Evolutionary conservation across 306 rosid species (phyloP).

Genomic region (Oxytropis ochrocephala): DNA sequence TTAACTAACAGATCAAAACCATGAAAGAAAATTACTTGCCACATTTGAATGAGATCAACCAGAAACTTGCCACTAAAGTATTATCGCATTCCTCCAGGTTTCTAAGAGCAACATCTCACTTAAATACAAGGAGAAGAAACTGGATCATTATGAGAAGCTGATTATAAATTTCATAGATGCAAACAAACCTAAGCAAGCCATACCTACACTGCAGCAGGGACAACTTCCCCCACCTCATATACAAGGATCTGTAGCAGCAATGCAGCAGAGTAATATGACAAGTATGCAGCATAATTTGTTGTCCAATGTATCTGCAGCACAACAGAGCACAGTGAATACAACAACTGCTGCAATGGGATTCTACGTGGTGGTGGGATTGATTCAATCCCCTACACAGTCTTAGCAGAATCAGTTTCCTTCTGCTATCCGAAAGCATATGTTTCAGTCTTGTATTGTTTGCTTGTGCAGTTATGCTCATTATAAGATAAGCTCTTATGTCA

Average conservation of each 20-base stretch:
- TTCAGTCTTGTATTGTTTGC: no score
- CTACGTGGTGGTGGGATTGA: background rate
- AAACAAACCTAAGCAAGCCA: slow-evolving; percentile 57
- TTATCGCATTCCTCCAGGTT: slow-evolving; percentile 42
- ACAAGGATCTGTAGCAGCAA: slow-evolving; percentile 50
- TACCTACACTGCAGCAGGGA: slow-evolving; percentile 49
- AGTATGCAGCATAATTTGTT: slow-evolving; percentile 61
- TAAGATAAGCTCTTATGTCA: no score
- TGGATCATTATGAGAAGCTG: slow-evolving; percentile 65
- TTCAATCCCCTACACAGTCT: background rate
- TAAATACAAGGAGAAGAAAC: slow-evolving; percentile 45
- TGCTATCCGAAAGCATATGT: no score
- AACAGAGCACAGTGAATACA: slow-evolving; percentile 49
- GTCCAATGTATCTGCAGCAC: slow-evolving; percentile 51
- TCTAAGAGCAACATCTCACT: slow-evolving; percentile 38
- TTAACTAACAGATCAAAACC: slow-evolving; percentile 50
- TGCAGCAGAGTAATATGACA: no score
- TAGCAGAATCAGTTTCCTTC: background rate
- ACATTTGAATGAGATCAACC: slow-evolving; percentile 67
- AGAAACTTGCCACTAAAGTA: slow-evolving; percentile 47
- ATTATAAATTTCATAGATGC: slow-evolving; percentile 45
- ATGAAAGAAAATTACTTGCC: slow-evolving; percentile 68
- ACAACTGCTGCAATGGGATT: background rate
- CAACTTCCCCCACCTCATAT: slow-evolving; percentile 59
- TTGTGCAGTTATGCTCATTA: no score